Conservation (phyloP, 257 asterid species). For the Ilex asprella region DNA sequence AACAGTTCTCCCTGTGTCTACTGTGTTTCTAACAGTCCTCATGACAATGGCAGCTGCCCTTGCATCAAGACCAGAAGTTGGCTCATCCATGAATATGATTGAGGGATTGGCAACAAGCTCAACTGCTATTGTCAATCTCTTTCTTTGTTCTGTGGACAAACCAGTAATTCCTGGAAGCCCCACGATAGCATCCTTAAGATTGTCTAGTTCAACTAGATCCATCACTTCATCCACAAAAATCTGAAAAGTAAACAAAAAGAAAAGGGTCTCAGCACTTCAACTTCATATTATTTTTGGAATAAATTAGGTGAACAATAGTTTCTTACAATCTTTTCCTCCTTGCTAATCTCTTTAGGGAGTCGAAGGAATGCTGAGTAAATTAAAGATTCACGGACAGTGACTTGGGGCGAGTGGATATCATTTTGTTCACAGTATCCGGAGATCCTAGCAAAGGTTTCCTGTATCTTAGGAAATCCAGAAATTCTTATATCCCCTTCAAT, state of each 20-base stretch:
- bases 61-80: constrained; percentile 71
- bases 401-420: constrained; percentile 69
- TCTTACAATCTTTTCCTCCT: constrained; percentile 42
- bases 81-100: constrained; percentile 70
- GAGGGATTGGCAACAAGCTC: constrained; percentile 72
- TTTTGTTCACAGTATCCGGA: constrained; percentile 69
- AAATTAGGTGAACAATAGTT: neutral
- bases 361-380: constrained; percentile 56
- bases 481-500: constrained; percentile 57
- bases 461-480: constrained; percentile 58
- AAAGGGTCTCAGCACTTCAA: neutral
- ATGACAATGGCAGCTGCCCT: constrained; percentile 70
- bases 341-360: constrained; percentile 42
- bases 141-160: constrained; percentile 57
- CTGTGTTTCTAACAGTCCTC: constrained; percentile 71
- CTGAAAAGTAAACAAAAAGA: constrained; percentile 20
- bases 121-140: constrained; percentile 64
- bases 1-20: constrained; percentile 69
- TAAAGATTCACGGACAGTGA: constrained; percentile 53
- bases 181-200: constrained; percentile 45
- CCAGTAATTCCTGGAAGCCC: constrained; percentile 62
- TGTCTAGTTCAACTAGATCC: constrained; percentile 52
- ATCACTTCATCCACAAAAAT: constrained; percentile 54
- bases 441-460: constrained; percentile 63
- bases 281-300: neutral